These are phyloP conservation scores for Moringa oleifera DNA, from an alignment of 345 rosid species.

Conservation along the genomic window DNA sequence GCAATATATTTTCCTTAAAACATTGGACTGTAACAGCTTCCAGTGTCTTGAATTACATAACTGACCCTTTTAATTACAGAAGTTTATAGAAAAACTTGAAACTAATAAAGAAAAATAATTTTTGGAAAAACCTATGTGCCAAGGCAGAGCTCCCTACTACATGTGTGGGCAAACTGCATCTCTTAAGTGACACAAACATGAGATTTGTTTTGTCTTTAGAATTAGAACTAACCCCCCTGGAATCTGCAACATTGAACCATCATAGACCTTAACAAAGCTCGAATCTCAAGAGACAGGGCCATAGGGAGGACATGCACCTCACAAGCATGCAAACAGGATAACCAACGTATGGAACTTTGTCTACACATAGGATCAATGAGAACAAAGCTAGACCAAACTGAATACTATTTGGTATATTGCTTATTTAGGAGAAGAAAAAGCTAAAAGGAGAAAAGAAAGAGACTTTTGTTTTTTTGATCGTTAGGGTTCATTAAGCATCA, in stretches of 20 bases:
- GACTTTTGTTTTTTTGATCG: no score
- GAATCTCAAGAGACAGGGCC: neutral
- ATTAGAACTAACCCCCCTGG: neutral
- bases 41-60: neutral
- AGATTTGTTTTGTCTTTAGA: neutral
- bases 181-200: neutral
- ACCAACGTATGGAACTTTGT: neutral
- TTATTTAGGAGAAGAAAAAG: no score
- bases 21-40: neutral
- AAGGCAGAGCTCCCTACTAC: neutral
- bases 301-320: neutral
- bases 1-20: neutral
- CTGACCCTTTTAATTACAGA: neutral
- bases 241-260: neutral
- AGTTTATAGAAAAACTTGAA: no score
- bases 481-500: no score
- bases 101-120: no score
- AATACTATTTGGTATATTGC: no score
- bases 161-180: neutral
- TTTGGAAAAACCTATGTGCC: neutral
- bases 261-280: neutral
- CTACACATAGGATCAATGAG: no score
- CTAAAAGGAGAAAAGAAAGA: neutral
- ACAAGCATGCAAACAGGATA: neutral
- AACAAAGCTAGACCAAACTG: no score